Base-by-base conservation (phyloP, 306 rosid genomes). In the Herpetospermum pedunculosum region DNA sequence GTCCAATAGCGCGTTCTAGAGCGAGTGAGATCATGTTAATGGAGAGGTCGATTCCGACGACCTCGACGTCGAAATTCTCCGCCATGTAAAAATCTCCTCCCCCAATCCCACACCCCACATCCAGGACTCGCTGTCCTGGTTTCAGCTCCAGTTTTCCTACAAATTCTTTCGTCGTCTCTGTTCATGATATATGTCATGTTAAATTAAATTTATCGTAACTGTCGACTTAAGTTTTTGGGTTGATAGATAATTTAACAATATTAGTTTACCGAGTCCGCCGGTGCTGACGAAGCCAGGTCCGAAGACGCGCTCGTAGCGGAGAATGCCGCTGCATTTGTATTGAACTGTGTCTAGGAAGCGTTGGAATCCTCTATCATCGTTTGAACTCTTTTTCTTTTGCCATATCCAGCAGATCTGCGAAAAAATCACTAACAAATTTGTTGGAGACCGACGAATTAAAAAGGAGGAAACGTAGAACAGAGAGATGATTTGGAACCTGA, bases 1-100 rank as follows among this genome's bases (percentile, higher is more conserved):
- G 89, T 47, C 99, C 97, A 47, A 89, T 89, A 6, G 99, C 88
- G 2, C 87, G 88, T 68, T 94, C 99, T 13, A 94, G 86, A 65
- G 97, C 99, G 30, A 90, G 80, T 9, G 99, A 94, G 50, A 94
- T 85, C 99, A 94, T 91, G 76, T 94, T 94, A 48, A 94, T 77
- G 23, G 99, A 94, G 59, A 91, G 95, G 83, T 94, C 99, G 49
- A 94, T 86, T 49, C 96, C 99, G 26, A 91, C 88, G 52, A 91
- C 97, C 78, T 91, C 97, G 15, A 83, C 96, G 71, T 87, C 90
- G 76, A 84, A 94, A 25, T 83, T 89, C 70, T 80, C 83, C 35
- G 97, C 97, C 97, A 94, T 89, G 85, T 94, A 94, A 59, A 91
- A 91, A 81, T 91, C 99, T 54, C 96, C 96, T 47, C 97, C 99